Conservation (phyloP, 352 stramenopile genomes). For the Pythium brassicae region DNA sequence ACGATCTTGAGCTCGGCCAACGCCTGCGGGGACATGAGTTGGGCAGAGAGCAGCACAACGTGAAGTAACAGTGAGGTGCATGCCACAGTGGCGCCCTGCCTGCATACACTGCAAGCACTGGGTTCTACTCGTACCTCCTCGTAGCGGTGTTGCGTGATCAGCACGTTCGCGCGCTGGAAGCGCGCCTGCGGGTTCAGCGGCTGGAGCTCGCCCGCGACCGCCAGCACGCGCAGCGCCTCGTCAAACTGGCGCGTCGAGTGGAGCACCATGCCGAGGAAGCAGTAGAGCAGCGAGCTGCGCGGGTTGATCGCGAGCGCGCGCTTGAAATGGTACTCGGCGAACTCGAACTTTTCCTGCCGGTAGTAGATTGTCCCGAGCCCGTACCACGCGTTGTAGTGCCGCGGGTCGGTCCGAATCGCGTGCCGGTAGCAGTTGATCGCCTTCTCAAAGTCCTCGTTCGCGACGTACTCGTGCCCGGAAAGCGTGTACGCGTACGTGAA, state of each 20-base stretch:
- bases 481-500: constrained; percentile 98
- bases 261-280: constrained; percentile 94
- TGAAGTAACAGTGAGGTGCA: too few relatives aligned
- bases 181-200: constrained; percentile 91
- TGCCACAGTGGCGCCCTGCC: too few relatives aligned
- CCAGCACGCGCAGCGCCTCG: constrained; percentile 90
- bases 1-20: constrained; percentile 91
- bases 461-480: constrained; percentile 96
- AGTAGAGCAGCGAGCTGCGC: constrained; percentile 92
- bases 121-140: constrained; percentile 80
- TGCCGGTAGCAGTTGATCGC: constrained; percentile 94
- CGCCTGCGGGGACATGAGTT: constrained; percentile 31
- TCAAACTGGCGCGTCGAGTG: constrained; percentile 88
- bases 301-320: constrained; percentile 93
- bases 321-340: constrained; percentile 97
- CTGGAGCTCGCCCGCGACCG: constrained; percentile 86
- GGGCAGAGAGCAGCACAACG: too few relatives aligned
- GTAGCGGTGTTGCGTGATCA: constrained; percentile 90
- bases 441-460: constrained; percentile 98
- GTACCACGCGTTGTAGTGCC: constrained; percentile 94
- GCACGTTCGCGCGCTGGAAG: constrained; percentile 94
- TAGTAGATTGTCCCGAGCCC: constrained; percentile 95
- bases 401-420: constrained; percentile 90
- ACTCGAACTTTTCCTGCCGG: constrained; percentile 96
- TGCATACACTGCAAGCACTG: too few relatives aligned